phyloP scores from a whole-genome alignment of 2,329 filamentous ascomycete species.

The Fusarium sp. region DNA sequence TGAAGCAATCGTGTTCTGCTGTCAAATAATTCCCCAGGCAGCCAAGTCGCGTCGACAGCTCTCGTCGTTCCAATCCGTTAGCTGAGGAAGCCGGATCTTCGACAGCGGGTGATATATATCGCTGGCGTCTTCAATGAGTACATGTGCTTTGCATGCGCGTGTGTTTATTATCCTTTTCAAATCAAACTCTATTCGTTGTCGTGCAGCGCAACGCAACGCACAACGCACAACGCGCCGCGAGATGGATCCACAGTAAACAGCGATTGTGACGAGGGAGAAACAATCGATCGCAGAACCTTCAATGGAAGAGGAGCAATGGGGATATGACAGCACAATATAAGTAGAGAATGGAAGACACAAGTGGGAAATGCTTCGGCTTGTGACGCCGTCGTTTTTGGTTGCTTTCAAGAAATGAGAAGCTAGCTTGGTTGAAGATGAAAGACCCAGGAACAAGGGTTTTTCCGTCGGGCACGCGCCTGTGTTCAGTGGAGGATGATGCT shows the following conservation, averaged over 20 bases:
- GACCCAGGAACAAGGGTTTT: conserved; percentile 37
- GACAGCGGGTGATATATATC: not conserved
- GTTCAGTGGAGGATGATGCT: not conserved
- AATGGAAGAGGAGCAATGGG: not conserved
- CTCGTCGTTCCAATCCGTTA: not conserved
- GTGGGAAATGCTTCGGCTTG: conserved; percentile 17
- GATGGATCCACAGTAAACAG: conserved; percentile 23
- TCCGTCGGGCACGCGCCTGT: conserved; percentile 23
- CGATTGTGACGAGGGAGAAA: not conserved
- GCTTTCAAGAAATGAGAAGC: conserved; percentile 17
- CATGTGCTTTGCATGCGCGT: conserved; percentile 18
- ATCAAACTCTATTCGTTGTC: conserved; percentile 22
- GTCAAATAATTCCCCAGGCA: not conserved
- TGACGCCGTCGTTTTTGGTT: conserved; percentile 22
- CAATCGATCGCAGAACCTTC: not conserved
- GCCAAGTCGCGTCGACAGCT: conserved; percentile 26
- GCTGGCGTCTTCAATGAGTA: conserved; percentile 1
- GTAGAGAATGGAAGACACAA: not conserved
- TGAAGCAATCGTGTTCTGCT: conserved; percentile 30
- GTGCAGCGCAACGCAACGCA: conserved; percentile 30
- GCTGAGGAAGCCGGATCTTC: not conserved
- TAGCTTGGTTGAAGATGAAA: conserved; percentile 6
- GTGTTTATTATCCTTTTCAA: conserved; percentile 31
- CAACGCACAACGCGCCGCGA: conserved; percentile 32
- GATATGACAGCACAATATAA: not conserved